Conservation (phyloP, 768 basidiomycete genomes). For the Panaeolus cyanescens region DNA sequence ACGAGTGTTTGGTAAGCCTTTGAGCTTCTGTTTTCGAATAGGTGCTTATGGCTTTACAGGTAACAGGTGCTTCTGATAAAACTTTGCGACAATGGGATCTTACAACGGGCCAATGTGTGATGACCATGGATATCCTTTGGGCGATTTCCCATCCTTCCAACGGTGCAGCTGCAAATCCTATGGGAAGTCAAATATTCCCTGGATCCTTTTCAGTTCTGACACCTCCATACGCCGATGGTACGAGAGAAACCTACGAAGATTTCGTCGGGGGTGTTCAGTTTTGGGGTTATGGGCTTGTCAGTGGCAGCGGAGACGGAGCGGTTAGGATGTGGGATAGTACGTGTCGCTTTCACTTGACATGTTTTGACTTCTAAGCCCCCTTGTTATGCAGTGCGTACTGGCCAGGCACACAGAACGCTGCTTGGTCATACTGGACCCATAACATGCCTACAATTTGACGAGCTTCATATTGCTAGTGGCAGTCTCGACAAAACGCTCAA, state of each 20-base stretch:
- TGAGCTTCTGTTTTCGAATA: slow-evolving; percentile 4
- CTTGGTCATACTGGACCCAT: slow-evolving; percentile 92
- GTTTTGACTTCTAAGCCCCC: background rate
- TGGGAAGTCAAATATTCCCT: slow-evolving; percentile 50
- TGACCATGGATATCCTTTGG: slow-evolving; percentile 99
- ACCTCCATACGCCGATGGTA: slow-evolving; percentile 87
- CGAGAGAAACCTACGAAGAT: slow-evolving; percentile 94
- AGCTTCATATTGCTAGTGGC: slow-evolving; percentile 89
- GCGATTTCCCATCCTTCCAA: slow-evolving; percentile 89
- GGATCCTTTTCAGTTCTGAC: slow-evolving; percentile 79
- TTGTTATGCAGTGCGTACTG: slow-evolving; percentile 81
- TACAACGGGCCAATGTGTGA: slow-evolving; percentile 94
- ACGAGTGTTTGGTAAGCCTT: slow-evolving; percentile 78
- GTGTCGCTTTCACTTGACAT: slow-evolving; percentile 30
- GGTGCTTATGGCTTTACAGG: slow-evolving; percentile 46
- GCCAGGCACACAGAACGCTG: slow-evolving; percentile 92
- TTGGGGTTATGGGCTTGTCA: slow-evolving; percentile 97
- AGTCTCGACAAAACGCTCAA: slow-evolving; percentile 92
- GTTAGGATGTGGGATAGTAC: slow-evolving; percentile 99
- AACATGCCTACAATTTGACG: slow-evolving; percentile 95
- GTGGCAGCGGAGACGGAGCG: slow-evolving; percentile 95
- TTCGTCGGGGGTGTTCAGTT: slow-evolving; percentile 98
- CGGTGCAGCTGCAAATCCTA: slow-evolving; percentile 36
- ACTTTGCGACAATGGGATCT: slow-evolving; percentile 99
- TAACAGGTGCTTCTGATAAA: slow-evolving; percentile 97